Evolutionary conservation across 169 alveolate species (phyloP), one percentile per base, ranked within the genome.

Genomic region (Plasmodium yoelii): DNA sequence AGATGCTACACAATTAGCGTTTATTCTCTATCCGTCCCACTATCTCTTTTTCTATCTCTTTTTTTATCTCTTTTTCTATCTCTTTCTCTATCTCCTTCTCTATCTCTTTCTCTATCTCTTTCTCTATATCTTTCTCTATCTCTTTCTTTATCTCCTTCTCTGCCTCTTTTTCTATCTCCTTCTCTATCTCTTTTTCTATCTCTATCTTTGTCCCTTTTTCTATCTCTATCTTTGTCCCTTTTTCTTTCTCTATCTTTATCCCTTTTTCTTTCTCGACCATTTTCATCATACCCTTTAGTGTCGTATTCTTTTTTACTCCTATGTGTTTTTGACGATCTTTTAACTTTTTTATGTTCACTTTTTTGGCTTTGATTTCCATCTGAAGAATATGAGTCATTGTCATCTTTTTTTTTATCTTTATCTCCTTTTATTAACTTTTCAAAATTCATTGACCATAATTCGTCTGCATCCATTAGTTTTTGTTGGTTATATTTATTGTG

Each of bases 361-460:
- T 42, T 75, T 55, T 49, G 55, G 4, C 49, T 61, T 34, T 34
- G 71, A 51, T 53, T 56, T 28, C 26, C 22, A 34, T 47, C 56
- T 39, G 71, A 24, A 57, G 72, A 22, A 63, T 24, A 70, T n/a
- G 49, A 59, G 28, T 68, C 69, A 57, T 59, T 63, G 46, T 12
- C 67, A 18, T 68, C 75, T 28, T 67, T 42, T 26, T 65, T 18
- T 44, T 86, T 71, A n/a, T 55, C 42, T 1, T 46, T 53, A 12
- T 57, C 74, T 12, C 65, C 77, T 26, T 80, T 86, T 56, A 93
- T 49, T n/a, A 92, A 75, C 24, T 70, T 88, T 88, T 93, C 96
- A 80, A 93, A 93, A 67, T 92, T 94, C n/a, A 87, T 56, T n/a
- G 95, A 94, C 96, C 96, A 92, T 64, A 91, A 63, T 67, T 93